These are phyloP conservation scores for Pseudocercospora macadamiae DNA, from an alignment of 2,329 filamentous ascomycete genomes.

Conservation along the genomic window DNA sequence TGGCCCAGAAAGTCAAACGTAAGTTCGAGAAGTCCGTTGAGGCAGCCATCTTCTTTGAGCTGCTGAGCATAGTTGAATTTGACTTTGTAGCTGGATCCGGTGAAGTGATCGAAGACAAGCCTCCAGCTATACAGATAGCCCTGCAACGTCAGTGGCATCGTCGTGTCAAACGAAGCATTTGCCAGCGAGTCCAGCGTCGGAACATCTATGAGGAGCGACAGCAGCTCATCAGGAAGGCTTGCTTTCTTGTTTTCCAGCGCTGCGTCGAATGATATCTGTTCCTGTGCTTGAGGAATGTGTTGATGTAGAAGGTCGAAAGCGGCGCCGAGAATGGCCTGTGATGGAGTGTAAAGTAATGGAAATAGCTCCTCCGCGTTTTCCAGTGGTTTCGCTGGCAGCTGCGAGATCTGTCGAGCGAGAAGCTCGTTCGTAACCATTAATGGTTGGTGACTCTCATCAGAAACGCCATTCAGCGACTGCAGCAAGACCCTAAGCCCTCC, in stretches of 20 bases:
- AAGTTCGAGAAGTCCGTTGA: conserved; percentile 73
- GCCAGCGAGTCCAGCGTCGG: conserved; percentile 70
- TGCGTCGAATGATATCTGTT: conserved; percentile 78
- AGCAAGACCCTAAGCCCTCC: conserved; percentile 66
- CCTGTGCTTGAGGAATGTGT: conserved; percentile 76
- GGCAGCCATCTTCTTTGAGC: conserved; percentile 72
- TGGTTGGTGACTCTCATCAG: conserved; percentile 64
- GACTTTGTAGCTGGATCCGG: conserved; percentile 67
- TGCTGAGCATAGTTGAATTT: conserved; percentile 78
- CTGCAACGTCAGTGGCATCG: conserved; percentile 70
- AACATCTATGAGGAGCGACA: conserved; percentile 79
- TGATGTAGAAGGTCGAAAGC: conserved; percentile 80
- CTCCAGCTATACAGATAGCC: conserved; percentile 89
- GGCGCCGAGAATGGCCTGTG: conserved; percentile 73
- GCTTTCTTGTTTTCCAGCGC: conserved; percentile 72
- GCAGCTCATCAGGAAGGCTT: conserved; percentile 77
- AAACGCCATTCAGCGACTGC: conserved; percentile 50
- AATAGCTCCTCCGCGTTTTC: conserved; percentile 69
- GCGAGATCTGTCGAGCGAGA: conserved; percentile 69
- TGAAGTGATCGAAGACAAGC: conserved; percentile 83
- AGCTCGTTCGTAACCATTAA: conserved; percentile 75
- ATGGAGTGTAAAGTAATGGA: conserved; percentile 74
- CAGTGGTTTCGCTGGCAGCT: conserved; percentile 58
- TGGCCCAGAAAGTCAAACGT: conserved; percentile 84
- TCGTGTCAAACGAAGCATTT: conserved; percentile 65